These are phyloP conservation scores for Aegilops bicornis DNA, from an alignment of 176 grass and related monocot genomes.

Conservation along the genomic window DNA sequence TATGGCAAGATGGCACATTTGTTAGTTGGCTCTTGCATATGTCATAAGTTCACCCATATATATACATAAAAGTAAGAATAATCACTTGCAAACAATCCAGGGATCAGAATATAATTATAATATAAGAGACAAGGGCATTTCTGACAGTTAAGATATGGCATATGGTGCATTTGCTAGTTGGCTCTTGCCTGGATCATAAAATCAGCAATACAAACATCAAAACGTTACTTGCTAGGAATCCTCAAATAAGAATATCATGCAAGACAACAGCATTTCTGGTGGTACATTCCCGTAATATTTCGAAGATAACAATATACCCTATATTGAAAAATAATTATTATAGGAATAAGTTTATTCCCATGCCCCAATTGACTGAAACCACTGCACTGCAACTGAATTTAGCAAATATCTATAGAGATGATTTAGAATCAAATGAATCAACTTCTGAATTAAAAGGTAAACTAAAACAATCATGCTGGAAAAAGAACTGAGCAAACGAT, in stretches of 20 bases:
- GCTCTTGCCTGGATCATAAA: not conserved
- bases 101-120: not conserved
- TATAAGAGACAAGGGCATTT: not conserved
- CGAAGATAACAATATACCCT: not conserved
- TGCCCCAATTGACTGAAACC: not conserved
- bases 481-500: not conserved
- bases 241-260: not conserved
- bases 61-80: not conserved
- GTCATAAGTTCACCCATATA: not conserved
- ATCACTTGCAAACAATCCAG: not conserved
- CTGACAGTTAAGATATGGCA: not conserved
- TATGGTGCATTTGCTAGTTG: not conserved
- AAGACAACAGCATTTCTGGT: not conserved
- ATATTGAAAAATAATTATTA: constrained; percentile 5
- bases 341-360: not conserved
- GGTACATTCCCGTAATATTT: not conserved
- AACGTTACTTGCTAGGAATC: not conserved
- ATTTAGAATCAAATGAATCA: constrained; percentile 8
- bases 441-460: not conserved
- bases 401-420: not conserved
- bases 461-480: not conserved
- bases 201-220: not conserved
- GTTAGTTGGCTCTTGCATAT: not conserved
- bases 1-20: not conserved
- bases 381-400: not conserved